A percentile compares a stretch with the other conserved stretches of the same genome.
phyloP scores from a whole-genome alignment of 768 basidiomycete species.

The Russula griseocarnosa region DNA sequence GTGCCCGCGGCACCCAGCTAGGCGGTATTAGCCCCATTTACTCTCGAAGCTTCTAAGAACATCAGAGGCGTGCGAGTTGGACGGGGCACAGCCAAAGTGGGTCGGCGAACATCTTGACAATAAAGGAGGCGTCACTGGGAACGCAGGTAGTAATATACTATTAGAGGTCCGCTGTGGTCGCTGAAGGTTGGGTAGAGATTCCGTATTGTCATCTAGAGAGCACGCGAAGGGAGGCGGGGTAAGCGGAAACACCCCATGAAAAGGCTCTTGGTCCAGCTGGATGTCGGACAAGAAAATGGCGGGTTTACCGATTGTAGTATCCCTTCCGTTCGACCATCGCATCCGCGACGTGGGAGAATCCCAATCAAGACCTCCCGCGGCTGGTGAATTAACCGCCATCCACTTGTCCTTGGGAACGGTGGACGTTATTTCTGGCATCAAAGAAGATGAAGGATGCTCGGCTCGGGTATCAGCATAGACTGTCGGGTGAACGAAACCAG shows the following conservation, averaged over 20 bases:
- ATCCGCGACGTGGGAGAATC: background rate
- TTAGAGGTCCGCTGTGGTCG: background rate
- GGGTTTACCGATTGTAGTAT: background rate
- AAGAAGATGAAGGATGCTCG: conserved; percentile 44
- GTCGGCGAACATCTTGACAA: background rate
- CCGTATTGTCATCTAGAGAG: background rate
- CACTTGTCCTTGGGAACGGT: background rate
- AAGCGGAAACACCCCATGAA: background rate
- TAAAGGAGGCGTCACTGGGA: background rate
- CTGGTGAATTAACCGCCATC: background rate
- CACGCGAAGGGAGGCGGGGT: background rate
- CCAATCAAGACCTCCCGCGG: background rate
- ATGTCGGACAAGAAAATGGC: background rate
- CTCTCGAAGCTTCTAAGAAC: background rate
- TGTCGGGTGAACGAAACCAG: conserved; percentile 32
- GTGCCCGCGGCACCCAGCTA: background rate
- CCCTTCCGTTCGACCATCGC: background rate
- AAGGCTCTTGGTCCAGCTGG: background rate
- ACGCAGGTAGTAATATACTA: too few relatives aligned
- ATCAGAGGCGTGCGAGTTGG: background rate
- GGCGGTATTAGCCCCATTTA: background rate
- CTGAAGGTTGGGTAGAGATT: background rate
- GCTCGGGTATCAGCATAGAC: conserved; percentile 48
- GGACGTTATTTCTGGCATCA: background rate
- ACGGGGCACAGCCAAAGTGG: background rate